Evolutionary conservation across 1,284 basidiomycete genomes (phyloP).

Genomic region (Lentinus polychrous): DNA sequence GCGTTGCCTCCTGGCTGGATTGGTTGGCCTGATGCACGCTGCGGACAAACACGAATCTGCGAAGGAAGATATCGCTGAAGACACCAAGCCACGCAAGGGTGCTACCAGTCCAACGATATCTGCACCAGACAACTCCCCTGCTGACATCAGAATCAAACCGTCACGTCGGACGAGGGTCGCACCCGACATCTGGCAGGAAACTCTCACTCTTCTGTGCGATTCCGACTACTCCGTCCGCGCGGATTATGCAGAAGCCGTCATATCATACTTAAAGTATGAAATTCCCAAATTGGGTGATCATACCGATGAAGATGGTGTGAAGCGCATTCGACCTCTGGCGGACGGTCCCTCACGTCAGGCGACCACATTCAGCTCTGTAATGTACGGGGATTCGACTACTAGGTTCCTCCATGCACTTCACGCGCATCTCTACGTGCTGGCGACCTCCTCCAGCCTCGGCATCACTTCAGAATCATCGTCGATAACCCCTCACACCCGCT

Average conservation of each 20-base stretch:
- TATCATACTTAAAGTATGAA: conserved; percentile 71
- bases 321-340: conserved; percentile 33
- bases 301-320: conserved; percentile 37
- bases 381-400: conserved; percentile 57
- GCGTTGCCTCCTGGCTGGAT: conserved; percentile 64
- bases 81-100: conserved; percentile 14
- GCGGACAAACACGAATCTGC: conserved; percentile 43
- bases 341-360: conserved; percentile 41
- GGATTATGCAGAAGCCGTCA: conserved; percentile 67
- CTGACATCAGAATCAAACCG: conserved; percentile 20
- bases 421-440: conserved; percentile 73
- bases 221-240: conserved; percentile 65
- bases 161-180: conserved; percentile 66
- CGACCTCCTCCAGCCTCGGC: conserved; percentile 60
- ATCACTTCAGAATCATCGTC: conserved; percentile 26
- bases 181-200: conserved; percentile 86
- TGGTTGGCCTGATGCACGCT: conserved; percentile 65
- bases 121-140: conserved; percentile 1
- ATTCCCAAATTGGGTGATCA: conserved; percentile 55
- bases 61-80: conserved; percentile 22
- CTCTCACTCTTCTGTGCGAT: conserved; percentile 77
- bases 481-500: conserved; percentile 27
- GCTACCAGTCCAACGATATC: conserved; percentile 10
- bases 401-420: conserved; percentile 75
- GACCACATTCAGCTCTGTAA: conserved; percentile 38